These are phyloP conservation scores for Brettanomyces sp. DNA, from an alignment of 805 yeast species.

Conservation along the genomic window DNA sequence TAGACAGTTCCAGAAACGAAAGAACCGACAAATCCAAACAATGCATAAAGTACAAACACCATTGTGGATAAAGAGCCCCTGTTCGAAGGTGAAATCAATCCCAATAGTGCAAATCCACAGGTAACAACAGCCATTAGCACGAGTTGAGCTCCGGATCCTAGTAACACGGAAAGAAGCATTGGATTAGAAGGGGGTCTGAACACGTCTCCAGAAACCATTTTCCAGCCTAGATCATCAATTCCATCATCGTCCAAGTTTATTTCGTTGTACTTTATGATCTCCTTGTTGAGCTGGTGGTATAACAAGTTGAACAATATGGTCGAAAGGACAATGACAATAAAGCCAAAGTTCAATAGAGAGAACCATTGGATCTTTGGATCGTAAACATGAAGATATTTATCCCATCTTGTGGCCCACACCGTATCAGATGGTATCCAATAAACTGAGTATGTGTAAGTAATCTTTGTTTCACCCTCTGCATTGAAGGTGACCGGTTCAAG, in stretches of 20 bases:
- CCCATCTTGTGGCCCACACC: slow-evolving; percentile 99
- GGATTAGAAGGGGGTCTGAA: slow-evolving; percentile 73
- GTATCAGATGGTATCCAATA: slow-evolving; percentile 59
- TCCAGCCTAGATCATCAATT: slow-evolving; percentile 95
- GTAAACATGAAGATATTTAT: slow-evolving; percentile 82
- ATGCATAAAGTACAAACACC: slow-evolving; percentile 74
- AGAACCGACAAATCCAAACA: slow-evolving; percentile 77
- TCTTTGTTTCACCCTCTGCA: slow-evolving; percentile 42
- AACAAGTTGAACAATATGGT: slow-evolving; percentile 72
- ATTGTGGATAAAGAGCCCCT: slow-evolving; percentile 90
- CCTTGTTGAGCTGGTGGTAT: slow-evolving; percentile 70
- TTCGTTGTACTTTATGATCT: slow-evolving; percentile 82
- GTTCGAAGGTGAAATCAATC: slow-evolving; percentile 86
- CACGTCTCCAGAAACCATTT: slow-evolving; percentile 88
- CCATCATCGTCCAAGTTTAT: slow-evolving; percentile 79
- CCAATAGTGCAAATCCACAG: slow-evolving; percentile 74
- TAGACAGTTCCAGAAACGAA: slow-evolving; percentile 79
- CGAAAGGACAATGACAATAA: slow-evolving; percentile 71
- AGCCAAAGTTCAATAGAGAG: slow-evolving; percentile 76
- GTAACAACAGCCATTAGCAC: slow-evolving; percentile 68
- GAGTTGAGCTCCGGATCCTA: slow-evolving; percentile 85
- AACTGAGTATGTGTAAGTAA: slow-evolving; percentile 81
- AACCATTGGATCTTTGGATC: slow-evolving; percentile 96
- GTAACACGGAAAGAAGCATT: slow-evolving; percentile 64
- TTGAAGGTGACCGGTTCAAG: slow-evolving; percentile 38